Evolutionary conservation across 1,139 yeast species (phyloP), one percentile per base, ranked within the genome.

Genomic region (Geotrichum armillariae): DNA sequence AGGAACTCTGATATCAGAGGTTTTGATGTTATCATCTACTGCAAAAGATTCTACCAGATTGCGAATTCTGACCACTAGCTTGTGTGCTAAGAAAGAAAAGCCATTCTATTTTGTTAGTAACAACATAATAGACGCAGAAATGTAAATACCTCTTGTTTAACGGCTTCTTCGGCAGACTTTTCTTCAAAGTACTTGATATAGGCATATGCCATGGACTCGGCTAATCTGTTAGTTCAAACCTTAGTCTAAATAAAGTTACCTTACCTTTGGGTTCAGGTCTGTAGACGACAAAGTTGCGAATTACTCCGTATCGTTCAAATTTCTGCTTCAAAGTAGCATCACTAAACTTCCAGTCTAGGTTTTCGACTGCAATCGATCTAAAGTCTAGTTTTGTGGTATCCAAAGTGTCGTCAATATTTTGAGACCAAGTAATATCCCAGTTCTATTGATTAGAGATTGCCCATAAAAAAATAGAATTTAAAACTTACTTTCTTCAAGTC

Each of bases 371-470:
- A 40, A 52, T 46, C 7, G 55, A 45, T n/a, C 37, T 47, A 16
- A 21, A 43, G 20, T 52, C 55, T n/a, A 52, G 23, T 27, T 49
- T 52, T 8, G 52, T 34, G 12, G 41, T 44, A 41, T 52, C 51
- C 17, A 52, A 46, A 16, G 52, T 38, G 8, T 46, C 22, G 36
- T 52, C 55, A 25, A 52, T 50, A 27, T 52, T 52, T 41, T 52
- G 55, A 34, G 51, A 52, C 49, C 46, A 52, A 4, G 55, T 52
- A 17, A 52, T 46, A 32, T 52, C 47, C 55, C 55, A 52, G 11
- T 40, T 49, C 54, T 51, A 23, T 34, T 5, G 8, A 29, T 36
- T 33, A 22, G 23, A 12, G 9, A 14, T 2, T 8, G 18, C 12
- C 17, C 17, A n/a, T 11, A 25, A 11, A 17, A 2, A 36, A 36